A percentile compares a stretch with the other conserved stretches of the same genome.
Evolutionary conservation across 306 rosid genomes (phyloP).

Genomic region (Echinosophora koreensis): DNA sequence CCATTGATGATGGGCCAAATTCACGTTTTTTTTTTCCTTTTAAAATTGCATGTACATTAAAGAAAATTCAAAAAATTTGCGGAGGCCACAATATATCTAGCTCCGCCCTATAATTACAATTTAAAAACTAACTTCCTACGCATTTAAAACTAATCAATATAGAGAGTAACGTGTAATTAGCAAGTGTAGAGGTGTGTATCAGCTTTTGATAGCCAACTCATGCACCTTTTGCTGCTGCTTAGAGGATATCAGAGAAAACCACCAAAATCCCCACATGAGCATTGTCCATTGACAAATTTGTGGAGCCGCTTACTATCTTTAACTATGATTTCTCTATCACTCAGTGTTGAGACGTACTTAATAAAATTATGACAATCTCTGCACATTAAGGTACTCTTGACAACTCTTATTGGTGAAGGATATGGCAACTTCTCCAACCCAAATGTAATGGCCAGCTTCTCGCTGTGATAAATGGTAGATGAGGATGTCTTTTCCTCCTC

Average conservation of each 20-base stretch:
- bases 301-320: constrained; percentile 84
- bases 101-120: constrained; percentile 14
- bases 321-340: constrained; percentile 73
- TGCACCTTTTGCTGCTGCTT: constrained; percentile 9
- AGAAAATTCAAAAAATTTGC: too few relatives aligned
- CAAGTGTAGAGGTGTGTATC: constrained; percentile 21
- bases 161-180: background rate
- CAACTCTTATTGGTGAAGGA: constrained; percentile 64
- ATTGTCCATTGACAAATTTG: constrained; percentile 75
- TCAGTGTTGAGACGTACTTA: constrained; percentile 61
- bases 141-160: constrained; percentile 6
- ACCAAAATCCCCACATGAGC: constrained; percentile 78
- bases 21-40: too few relatives aligned
- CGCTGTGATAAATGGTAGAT: constrained; percentile 70
- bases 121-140: constrained; percentile 8
- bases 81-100: too few relatives aligned
- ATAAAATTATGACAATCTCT: constrained; percentile 83
- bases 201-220: constrained; percentile 34
- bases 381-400: constrained; percentile 77
- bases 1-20: background rate
- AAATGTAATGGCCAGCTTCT: constrained; percentile 79
- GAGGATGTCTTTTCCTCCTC: constrained; percentile 55
- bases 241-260: constrained; percentile 53
- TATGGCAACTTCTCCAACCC: constrained; percentile 71
- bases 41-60: too few relatives aligned